phyloP scores from a whole-genome alignment of 208 protist species.

The Trypanosoma avium region DNA sequence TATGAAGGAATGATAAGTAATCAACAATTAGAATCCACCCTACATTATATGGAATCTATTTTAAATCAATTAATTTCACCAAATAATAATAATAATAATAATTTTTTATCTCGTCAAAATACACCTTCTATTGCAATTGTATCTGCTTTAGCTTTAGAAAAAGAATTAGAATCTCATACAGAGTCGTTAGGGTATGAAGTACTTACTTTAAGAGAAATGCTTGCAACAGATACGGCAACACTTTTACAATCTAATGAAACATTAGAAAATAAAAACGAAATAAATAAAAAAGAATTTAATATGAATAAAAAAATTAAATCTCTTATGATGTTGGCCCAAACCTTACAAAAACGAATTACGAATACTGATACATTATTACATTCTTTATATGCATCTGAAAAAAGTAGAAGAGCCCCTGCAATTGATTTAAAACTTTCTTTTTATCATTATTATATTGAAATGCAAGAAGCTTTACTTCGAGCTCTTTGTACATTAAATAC shows the following conservation, averaged over 20 bases:
- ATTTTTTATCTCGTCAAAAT: slow-evolving; percentile 3
- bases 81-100: background rate
- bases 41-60: slow-evolving; percentile 15
- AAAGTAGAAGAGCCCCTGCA: slow-evolving; percentile 8
- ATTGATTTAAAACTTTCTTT: slow-evolving; percentile 19
- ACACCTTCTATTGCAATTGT: slow-evolving; percentile 7
- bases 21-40: slow-evolving; percentile 12
- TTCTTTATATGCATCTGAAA: background rate
- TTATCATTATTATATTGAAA: slow-evolving; percentile 12
- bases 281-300: background rate
- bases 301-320: slow-evolving; percentile 10
- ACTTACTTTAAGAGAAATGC: slow-evolving; percentile 34
- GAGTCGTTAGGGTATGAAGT: slow-evolving; percentile 41
- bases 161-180: slow-evolving; percentile 34
- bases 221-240: slow-evolving; percentile 19
- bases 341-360: slow-evolving; percentile 14
- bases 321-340: slow-evolving; percentile 9
- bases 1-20: background rate
- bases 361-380: slow-evolving; percentile 2
- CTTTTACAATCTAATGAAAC: background rate
- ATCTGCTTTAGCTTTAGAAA: background rate
- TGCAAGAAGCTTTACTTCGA: slow-evolving; percentile 17
- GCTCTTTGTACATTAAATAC: slow-evolving; percentile 11
- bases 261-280: slow-evolving; percentile 5
- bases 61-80: slow-evolving; percentile 1